Evolutionary conservation across 306 rosid genomes (phyloP), one percentile per base, ranked within the genome.

Genomic region (Quercus suber): DNA sequence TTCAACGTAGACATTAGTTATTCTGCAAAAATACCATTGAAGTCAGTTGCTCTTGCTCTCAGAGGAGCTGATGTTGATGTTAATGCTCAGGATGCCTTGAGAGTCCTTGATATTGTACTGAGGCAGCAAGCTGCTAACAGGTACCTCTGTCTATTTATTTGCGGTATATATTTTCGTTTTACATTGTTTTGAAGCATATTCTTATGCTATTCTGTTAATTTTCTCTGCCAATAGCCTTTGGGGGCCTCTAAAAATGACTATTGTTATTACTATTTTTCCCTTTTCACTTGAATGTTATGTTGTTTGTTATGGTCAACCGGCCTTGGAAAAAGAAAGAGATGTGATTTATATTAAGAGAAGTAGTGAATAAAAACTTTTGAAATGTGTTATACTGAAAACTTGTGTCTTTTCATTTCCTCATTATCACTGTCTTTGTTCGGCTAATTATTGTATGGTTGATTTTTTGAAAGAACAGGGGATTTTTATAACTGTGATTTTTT

Each of bases 61-160:
- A 41, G 81, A 74, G 97, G 88, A 86, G 86, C 78, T 35, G 88
- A 85, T 69, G 84, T 74, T 61, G 89, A 89, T 81, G 56, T 82
- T 59, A 75, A 79, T 71, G 30, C 83, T 78, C 92, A 85, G 78
- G 97, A 91, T 86, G 89, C 94, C 45, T 81, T 89, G 85, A 88
- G 96, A 87, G 98, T 91, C 77, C 92, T 95, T 61, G 90, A 95
- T 85, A 84, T 79, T 10, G 61, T 91, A 37, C 78, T 92, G 68
- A 89, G 98, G 90, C 99, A 94, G 87, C 90, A 86, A 64, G 96
- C 98, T 76, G 97, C 96, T 73, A 83, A 87, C 74, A 85, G 90
- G 98, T 95, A 75, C 65, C 68, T 73, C 52, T 83, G 6, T 77
- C 61, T 30, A 72, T 82, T 69, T 52, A 69, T 61, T 76, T 73